Percentiles rank a stretch among this genome's conserved stretches.
phyloP scores from a whole-genome alignment of 2,329 filamentous ascomycete species.

The Hymenoscyphus occultus region DNA sequence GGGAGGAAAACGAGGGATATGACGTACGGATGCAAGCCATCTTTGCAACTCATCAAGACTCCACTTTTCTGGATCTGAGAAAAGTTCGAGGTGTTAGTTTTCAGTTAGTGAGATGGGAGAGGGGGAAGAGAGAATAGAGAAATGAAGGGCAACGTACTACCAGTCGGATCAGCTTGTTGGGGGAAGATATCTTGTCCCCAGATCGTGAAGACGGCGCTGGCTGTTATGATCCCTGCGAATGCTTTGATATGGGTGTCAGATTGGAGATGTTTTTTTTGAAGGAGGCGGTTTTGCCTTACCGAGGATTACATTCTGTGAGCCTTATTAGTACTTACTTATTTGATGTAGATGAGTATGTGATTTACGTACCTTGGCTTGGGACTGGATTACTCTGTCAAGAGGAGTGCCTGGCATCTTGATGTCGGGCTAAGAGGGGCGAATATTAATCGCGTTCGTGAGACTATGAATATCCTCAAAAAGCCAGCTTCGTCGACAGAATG shows the following conservation, averaged over 20 bases:
- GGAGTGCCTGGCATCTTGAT: conserved; percentile 5
- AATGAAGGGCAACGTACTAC: conserved; percentile 48
- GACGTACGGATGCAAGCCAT: conserved; percentile 77
- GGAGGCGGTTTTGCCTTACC: conserved; percentile 48
- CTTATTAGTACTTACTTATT: conserved; percentile 13
- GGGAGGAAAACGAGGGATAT: conserved; percentile 1
- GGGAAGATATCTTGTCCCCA: conserved; percentile 84
- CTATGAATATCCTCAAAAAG: neutral
- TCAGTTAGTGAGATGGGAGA: too few species aligned
- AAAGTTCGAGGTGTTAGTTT: neutral
- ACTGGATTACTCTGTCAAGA: neutral
- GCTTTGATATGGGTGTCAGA: conserved; percentile 43
- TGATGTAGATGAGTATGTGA: neutral
- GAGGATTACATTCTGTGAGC: conserved; percentile 61
- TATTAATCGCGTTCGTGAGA: neutral
- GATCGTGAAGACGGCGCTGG: conserved; percentile 78
- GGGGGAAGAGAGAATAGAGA: too few species aligned
- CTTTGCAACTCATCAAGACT: conserved; percentile 73
- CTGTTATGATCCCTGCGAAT: conserved; percentile 79
- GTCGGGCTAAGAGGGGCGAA: neutral
- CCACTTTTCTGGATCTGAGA: conserved; percentile 65
- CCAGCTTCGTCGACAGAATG: neutral
- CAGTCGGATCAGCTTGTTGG: conserved; percentile 68
- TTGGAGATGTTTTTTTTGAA: neutral
- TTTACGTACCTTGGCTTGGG: neutral